A percentile compares a stretch with the other conserved stretches of the same genome.
phyloP scores from a whole-genome alignment of 2,329 filamentous ascomycete genomes.

The Esteya vermicola region DNA sequence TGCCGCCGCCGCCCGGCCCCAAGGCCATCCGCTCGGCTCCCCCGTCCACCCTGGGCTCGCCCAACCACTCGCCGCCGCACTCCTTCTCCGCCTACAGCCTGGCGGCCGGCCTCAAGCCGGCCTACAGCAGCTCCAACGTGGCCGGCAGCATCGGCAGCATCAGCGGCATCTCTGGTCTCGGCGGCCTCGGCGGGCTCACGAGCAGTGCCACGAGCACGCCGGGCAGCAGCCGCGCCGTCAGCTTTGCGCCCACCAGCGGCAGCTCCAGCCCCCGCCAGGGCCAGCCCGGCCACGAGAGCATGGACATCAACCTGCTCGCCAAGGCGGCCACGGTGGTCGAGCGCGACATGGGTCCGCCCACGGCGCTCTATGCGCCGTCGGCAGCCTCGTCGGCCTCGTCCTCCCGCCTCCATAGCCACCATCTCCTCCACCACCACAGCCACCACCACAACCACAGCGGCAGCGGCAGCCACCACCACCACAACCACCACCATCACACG shows the following conservation, averaged over 20 bases:
- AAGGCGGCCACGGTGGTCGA: slow-evolving; percentile 48
- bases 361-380: too few relatives aligned
- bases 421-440: slow-evolving; percentile 12
- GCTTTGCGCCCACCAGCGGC: too few relatives aligned
- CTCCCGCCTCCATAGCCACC: slow-evolving; percentile 30
- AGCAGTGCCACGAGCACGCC: too few relatives aligned
- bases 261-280: slow-evolving; percentile 17
- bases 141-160: slow-evolving; percentile 5
- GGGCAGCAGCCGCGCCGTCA: slow-evolving; percentile 1
- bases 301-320: slow-evolving; percentile 45
- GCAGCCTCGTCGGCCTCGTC: slow-evolving; percentile 26
- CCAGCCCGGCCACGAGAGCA: slow-evolving; percentile 22
- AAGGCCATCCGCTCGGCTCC: slow-evolving; percentile 81
- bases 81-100: slow-evolving; percentile 62
- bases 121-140: slow-evolving; percentile 25
- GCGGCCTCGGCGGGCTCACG: too few relatives aligned
- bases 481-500: slow-evolving; percentile 6
- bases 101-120: slow-evolving; percentile 28
- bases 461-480: slow-evolving; percentile 13
- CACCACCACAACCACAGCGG: slow-evolving; percentile 25
- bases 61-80: slow-evolving; percentile 89
- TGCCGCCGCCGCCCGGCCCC: slow-evolving; percentile 61
- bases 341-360: slow-evolving; percentile 32
- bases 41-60: slow-evolving; percentile 73
- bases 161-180: slow-evolving; percentile 8